Percentiles rank a stretch among this genome's conserved stretches.
Evolutionary conservation across 1,284 basidiomycete genomes (phyloP).

Genomic region (Trametes versicolor): DNA sequence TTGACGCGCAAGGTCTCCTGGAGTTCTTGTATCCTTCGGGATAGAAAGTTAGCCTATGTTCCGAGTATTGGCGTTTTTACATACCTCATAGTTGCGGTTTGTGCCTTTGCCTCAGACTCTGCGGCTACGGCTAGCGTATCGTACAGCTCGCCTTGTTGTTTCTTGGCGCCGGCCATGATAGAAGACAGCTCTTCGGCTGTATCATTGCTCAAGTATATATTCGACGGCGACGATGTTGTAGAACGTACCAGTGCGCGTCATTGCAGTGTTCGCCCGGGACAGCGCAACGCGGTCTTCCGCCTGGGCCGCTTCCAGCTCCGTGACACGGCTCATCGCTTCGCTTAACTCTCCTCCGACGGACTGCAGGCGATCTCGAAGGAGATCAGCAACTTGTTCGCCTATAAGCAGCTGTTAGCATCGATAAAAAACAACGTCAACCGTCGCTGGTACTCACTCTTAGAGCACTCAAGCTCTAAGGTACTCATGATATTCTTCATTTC

Average conservation of each 20-base stretch:
- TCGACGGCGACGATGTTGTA: too few species aligned
- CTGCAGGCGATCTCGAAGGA: conserved; percentile 48
- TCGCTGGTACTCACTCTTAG: conserved; percentile 36
- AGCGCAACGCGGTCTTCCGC: conserved; percentile 40
- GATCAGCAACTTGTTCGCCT: conserved; percentile 49
- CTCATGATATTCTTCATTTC: conserved; percentile 39
- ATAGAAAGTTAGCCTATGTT: neutral
- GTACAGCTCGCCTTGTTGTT: conserved; percentile 33
- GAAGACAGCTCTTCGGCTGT: conserved; percentile 35
- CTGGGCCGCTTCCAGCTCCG: conserved; percentile 42
- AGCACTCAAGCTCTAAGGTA: conserved; percentile 42
- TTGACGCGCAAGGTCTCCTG: neutral
- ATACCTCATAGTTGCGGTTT: conserved; percentile 38
- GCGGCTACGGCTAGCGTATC: conserved; percentile 32
- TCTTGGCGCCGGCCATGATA: conserved; percentile 33
- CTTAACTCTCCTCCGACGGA: conserved; percentile 45
- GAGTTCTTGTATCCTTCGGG: conserved; percentile 6
- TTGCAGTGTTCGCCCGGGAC: conserved; percentile 30
- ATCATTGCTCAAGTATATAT: neutral
- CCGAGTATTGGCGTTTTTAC: neutral
- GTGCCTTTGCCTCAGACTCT: conserved; percentile 35
- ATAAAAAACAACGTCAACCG: neutral
- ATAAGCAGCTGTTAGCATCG: conserved; percentile 7
- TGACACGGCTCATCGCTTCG: conserved; percentile 44
- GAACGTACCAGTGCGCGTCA: conserved; percentile 39